Evolutionary conservation across 108 stramenopile genomes (phyloP).

Genomic region (Fistulifera solaris): DNA sequence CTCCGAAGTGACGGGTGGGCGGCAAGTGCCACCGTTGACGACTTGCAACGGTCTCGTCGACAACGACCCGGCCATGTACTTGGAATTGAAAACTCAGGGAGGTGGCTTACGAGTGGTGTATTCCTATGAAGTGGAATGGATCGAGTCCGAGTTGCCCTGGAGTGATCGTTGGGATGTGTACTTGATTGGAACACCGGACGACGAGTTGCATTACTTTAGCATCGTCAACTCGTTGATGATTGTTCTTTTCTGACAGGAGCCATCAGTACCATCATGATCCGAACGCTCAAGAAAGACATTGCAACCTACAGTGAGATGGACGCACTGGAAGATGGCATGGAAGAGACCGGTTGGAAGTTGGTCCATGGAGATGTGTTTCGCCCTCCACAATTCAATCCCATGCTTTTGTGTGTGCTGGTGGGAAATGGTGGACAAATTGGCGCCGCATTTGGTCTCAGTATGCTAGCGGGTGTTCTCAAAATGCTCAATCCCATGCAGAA

Average conservation of each 20-base stretch:
- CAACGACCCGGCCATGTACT: slow-evolving; percentile 46
- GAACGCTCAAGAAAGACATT: slow-evolving; percentile 93
- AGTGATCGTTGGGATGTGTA: slow-evolving; percentile 98
- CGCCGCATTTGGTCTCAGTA: slow-evolving; percentile 58
- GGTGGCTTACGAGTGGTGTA: slow-evolving; percentile 30
- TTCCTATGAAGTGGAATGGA: slow-evolving; percentile 95
- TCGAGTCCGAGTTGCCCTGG: slow-evolving; percentile 72
- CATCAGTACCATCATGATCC: slow-evolving; percentile 90
- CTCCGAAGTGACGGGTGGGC: slow-evolving; percentile 4
- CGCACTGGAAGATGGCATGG: slow-evolving; percentile 75
- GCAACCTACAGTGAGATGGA: slow-evolving; percentile 92
- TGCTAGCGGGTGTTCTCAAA: slow-evolving; percentile 73
- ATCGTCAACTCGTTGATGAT: slow-evolving; percentile 98
- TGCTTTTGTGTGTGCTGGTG: slow-evolving; percentile 79
- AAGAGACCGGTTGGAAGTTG: slow-evolving; percentile 97
- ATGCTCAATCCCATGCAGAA: slow-evolving; percentile 90
- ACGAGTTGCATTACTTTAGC: slow-evolving; percentile 96
- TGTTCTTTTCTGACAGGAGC: slow-evolving; percentile 95
- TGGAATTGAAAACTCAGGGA: slow-evolving; percentile 19
- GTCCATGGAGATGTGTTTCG: slow-evolving; percentile 98
- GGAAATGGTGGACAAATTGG: slow-evolving; percentile 92
- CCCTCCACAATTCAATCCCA: slow-evolving; percentile 69
- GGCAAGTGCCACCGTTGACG: not conserved
- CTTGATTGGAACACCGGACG: slow-evolving; percentile 74
- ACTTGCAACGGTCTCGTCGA: slow-evolving; percentile 31